Evolutionary conservation across 1,284 basidiomycete species (phyloP), one percentile per base, ranked within the genome.

Genomic region (Microbotryum violaceum): DNA sequence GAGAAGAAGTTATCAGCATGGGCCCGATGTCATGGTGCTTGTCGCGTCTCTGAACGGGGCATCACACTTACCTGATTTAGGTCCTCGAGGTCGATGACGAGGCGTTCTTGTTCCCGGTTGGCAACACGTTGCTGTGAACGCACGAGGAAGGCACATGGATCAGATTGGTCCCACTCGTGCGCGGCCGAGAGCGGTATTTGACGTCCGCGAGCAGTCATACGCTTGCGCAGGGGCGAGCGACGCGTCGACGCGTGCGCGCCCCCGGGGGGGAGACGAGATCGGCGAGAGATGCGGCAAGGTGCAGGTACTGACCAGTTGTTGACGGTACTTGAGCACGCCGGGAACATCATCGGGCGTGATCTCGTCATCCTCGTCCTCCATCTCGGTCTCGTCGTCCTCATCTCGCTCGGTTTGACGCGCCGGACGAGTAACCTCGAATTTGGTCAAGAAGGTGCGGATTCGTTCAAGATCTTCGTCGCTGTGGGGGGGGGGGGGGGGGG

Each of bases 61-160:
- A 42, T 42, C 37, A 42, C 37, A 54, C 65, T 61, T 47, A 75
- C 76, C 60, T 74, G 64, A 31, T 72, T 69, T 53, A 78, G 57
- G 67, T 79, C 77, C 20, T 71, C 72, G 21, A 79, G 67, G 63
- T 78, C 77, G 49, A 78, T 71, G n/a, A 65, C 63, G 45, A 69
- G 58, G 81, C 86, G 86, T 68, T 89, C 83, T 73, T 92, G 88
- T 64, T 94, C 88, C 51, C 94, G 83, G 76, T 98, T 96, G 56
- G 93, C 89, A 64, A 98, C 87, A 57, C 82, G 82, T 87, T 93
- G 89, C 88, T 92, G 63, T 23, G 16, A 10, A 23, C 20, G n/a
- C 27, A 6, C 27, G 25, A 23, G 16, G 29, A 42, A 16, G 37
- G 37, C 12, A 42, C 37, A 42, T 6, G 37, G 5, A 14, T 42